Percentiles rank a stretch among this genome's conserved stretches.
Evolutionary conservation across 495 filamentous ascomycete species (phyloP).

Genomic region (Penicillium ochrochloron): DNA sequence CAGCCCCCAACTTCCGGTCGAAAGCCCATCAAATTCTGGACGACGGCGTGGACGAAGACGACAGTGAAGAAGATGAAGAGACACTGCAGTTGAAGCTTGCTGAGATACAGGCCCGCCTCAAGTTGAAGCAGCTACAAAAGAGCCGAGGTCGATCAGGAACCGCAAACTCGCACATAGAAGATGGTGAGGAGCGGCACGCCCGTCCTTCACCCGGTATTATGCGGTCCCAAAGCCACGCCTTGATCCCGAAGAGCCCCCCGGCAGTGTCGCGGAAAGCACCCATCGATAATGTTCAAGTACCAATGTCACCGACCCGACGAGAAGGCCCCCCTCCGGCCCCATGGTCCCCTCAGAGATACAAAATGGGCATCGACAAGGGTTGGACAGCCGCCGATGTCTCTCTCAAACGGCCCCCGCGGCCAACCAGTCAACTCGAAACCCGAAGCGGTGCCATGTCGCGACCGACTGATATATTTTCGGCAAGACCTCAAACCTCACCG

Average conservation of each 20-base stretch:
- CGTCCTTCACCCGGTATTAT: conserved; percentile 34
- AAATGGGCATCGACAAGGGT: conserved; percentile 90
- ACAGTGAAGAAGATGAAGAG: conserved; percentile 82
- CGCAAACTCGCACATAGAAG: conserved; percentile 29
- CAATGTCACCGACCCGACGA: conserved; percentile 74
- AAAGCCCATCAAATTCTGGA: conserved; percentile 40
- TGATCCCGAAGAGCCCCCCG: conserved; percentile 33
- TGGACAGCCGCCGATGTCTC: conserved; percentile 82
- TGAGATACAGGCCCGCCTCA: conserved; percentile 84
- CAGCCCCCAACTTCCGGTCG: conserved; percentile 44
- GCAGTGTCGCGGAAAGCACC: conserved; percentile 21
- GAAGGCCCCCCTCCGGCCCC: conserved; percentile 52
- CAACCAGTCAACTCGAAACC: conserved; percentile 40
- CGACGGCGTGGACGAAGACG: conserved; percentile 44
- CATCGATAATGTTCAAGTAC: conserved; percentile 67
- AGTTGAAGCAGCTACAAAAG: conserved; percentile 83
- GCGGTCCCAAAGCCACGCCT: conserved; percentile 24
- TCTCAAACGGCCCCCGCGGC: conserved; percentile 67
- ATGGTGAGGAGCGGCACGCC: conserved; percentile 26
- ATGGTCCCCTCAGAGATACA: conserved; percentile 76
- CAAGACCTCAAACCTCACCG: conserved; percentile 35
- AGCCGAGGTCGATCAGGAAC: conserved; percentile 45
- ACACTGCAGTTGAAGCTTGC: conserved; percentile 80
- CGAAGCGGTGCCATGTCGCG: conserved; percentile 35
- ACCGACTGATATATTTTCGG: conserved; percentile 27